phyloP scores from a whole-genome alignment of 1,284 basidiomycete species.

The Ceraceosorus guamensis region DNA sequence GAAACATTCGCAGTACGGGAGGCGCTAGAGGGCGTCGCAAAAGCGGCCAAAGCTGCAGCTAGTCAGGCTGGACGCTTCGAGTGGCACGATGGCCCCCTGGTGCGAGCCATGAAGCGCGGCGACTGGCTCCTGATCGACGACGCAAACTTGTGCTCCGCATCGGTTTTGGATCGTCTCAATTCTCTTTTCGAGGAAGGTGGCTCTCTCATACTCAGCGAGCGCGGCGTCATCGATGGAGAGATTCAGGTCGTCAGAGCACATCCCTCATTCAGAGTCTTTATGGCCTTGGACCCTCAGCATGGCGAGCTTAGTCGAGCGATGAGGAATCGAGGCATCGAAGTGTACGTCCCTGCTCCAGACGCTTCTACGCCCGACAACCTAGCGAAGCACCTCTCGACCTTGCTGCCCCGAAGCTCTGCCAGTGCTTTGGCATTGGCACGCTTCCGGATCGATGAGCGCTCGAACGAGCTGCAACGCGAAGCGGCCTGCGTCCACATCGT shows the following conservation, averaged over 20 bases:
- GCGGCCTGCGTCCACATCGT: too few species aligned
- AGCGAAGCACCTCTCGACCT: too few species aligned
- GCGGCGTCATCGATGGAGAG: slow-evolving; percentile 74
- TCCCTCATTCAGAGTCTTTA: slow-evolving; percentile 81
- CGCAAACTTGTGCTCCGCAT: slow-evolving; percentile 89
- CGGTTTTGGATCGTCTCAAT: slow-evolving; percentile 92
- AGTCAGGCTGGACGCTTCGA: slow-evolving; percentile 62
- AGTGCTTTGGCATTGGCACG: not conserved
- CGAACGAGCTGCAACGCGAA: too few species aligned
- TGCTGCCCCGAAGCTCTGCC: too few species aligned
- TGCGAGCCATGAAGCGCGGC: slow-evolving; percentile 76
- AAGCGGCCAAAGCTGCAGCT: not conserved
- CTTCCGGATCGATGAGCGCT: too few species aligned
- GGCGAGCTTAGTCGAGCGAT: slow-evolving; percentile 96
- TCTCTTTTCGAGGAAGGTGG: slow-evolving; percentile 87
- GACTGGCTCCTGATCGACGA: slow-evolving; percentile 86
- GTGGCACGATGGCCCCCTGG: slow-evolving; percentile 93
- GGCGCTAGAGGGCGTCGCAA: not conserved
- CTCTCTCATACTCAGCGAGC: slow-evolving; percentile 74
- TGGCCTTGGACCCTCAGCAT: slow-evolving; percentile 81
- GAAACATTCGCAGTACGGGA: not conserved
- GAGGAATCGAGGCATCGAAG: slow-evolving; percentile 93
- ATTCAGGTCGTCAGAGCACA: slow-evolving; percentile 75
- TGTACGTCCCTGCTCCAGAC: slow-evolving; percentile 49
- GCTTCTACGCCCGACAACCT: not conserved